phyloP scores from a whole-genome alignment of 805 yeast species.

The Saturnispora halmiae region DNA sequence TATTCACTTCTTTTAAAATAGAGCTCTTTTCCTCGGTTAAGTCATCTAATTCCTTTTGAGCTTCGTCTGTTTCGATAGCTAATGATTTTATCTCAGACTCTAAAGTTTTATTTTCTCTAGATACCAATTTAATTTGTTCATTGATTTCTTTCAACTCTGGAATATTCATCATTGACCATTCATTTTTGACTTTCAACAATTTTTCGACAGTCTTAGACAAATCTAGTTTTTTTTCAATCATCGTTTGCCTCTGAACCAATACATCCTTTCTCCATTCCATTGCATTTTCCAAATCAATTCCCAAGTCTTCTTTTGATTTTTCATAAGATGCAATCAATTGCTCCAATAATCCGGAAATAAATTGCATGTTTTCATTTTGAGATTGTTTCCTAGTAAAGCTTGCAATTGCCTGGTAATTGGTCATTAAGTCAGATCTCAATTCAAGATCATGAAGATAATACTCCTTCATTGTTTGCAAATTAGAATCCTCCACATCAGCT shows the following conservation, averaged over 20 bases:
- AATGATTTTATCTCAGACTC: constrained; percentile 5
- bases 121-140: neutral
- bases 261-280: constrained; percentile 21
- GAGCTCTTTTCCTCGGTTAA: constrained; percentile 1
- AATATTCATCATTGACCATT: constrained; percentile 11
- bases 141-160: constrained; percentile 7
- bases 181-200: constrained; percentile 10
- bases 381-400: constrained; percentile 25
- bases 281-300: constrained; percentile 18
- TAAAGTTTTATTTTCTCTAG: neutral
- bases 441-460: constrained; percentile 23
- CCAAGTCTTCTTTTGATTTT: constrained; percentile 17
- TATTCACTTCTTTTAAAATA: constrained; percentile 8
- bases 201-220: constrained; percentile 15
- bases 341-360: constrained; percentile 21
- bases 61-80: neutral
- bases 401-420: constrained; percentile 27
- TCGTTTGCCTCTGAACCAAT: constrained; percentile 19
- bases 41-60: neutral
- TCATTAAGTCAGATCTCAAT: constrained; percentile 20
- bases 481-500: constrained; percentile 23
- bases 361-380: constrained; percentile 24
- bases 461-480: constrained; percentile 27
- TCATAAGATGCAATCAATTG: constrained; percentile 24
- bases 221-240: constrained; percentile 19